Percentiles rank a stretch among this genome's conserved stretches.
phyloP scores from a whole-genome alignment of 2,329 filamentous ascomycete genomes.

The Clonostachys solani region DNA sequence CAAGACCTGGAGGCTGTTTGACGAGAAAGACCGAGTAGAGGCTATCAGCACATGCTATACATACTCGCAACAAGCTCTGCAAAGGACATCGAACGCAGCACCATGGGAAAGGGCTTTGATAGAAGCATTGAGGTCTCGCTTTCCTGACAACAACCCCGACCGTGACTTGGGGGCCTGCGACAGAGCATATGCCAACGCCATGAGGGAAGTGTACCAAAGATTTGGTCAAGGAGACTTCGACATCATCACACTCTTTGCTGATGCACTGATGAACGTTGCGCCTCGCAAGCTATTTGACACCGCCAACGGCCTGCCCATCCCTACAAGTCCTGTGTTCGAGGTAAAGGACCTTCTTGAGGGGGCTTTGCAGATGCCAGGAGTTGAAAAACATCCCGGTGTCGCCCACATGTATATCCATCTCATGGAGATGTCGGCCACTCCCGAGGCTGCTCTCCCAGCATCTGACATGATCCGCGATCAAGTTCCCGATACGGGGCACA shows the following conservation, averaged over 20 bases:
- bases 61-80: slow-evolving; percentile 5
- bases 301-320: slow-evolving; percentile 5
- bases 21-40: slow-evolving; percentile 6
- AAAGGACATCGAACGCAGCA: background rate
- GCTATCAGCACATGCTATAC: slow-evolving; percentile 3
- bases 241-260: slow-evolving; percentile 9
- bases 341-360: slow-evolving; percentile 7
- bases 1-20: slow-evolving; percentile 14
- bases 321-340: slow-evolving; percentile 7
- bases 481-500: slow-evolving; percentile 12
- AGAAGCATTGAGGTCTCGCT: slow-evolving; percentile 7
- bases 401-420: slow-evolving; percentile 15
- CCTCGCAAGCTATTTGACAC: slow-evolving; percentile 10
- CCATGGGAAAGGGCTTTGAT: slow-evolving; percentile 7
- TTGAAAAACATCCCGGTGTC: slow-evolving; percentile 10
- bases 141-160: slow-evolving; percentile 4
- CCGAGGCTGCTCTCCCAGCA: slow-evolving; percentile 10
- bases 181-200: slow-evolving; percentile 10
- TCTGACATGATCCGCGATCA: slow-evolving; percentile 11
- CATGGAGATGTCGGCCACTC: slow-evolving; percentile 15
- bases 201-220: slow-evolving; percentile 6
- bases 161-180: slow-evolving; percentile 6
- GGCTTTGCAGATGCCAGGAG: slow-evolving; percentile 4
- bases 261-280: slow-evolving; percentile 11
- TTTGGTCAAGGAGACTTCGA: slow-evolving; percentile 8